Percentiles rank a stretch among this genome's conserved stretches.
These are phyloP conservation scores for Sphagnum contortum DNA, from an alignment of 225 moss, liverwort and hornwort genomes.

Conservation along the genomic window DNA sequence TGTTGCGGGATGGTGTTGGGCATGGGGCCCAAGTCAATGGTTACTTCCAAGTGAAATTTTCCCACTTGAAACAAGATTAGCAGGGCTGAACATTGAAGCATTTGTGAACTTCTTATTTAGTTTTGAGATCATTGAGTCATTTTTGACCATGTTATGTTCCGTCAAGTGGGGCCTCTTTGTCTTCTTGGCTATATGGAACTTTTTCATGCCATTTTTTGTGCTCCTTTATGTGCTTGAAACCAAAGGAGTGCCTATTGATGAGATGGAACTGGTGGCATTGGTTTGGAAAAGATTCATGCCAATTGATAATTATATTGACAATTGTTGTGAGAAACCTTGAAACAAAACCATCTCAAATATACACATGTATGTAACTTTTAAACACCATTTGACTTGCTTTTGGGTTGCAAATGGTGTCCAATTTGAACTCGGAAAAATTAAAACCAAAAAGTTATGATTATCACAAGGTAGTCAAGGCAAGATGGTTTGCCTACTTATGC, in stretches of 20 bases:
- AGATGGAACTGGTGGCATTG: background rate
- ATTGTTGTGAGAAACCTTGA: background rate
- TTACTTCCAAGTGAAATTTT: conserved; percentile 3
- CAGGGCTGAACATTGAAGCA: background rate
- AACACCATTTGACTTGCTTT: no score
- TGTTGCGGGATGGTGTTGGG: background rate
- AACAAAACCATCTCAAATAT: no score
- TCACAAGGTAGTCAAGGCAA: no score
- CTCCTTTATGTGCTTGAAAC: conserved; percentile 2
- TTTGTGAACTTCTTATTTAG: background rate
- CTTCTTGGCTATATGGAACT: background rate
- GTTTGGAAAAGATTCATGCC: conserved; percentile 2
- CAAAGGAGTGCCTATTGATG: conserved; percentile 3
- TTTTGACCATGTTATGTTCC: conserved; percentile 2
- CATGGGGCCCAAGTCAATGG: conserved; percentile 6
- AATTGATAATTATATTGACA: background rate
- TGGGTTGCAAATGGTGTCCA: no score
- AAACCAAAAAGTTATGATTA: no score
- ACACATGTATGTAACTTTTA: no score
- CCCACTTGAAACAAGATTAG: conserved; percentile 1
- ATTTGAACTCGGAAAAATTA: no score
- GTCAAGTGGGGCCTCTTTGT: conserved; percentile 2
- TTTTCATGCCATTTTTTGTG: conserved; percentile 1
- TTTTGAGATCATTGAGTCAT: background rate
- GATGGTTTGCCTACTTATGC: no score